phyloP scores from a whole-genome alignment of 163 green algal genomes.

The Chlamydomonas reinhardtii region DNA sequence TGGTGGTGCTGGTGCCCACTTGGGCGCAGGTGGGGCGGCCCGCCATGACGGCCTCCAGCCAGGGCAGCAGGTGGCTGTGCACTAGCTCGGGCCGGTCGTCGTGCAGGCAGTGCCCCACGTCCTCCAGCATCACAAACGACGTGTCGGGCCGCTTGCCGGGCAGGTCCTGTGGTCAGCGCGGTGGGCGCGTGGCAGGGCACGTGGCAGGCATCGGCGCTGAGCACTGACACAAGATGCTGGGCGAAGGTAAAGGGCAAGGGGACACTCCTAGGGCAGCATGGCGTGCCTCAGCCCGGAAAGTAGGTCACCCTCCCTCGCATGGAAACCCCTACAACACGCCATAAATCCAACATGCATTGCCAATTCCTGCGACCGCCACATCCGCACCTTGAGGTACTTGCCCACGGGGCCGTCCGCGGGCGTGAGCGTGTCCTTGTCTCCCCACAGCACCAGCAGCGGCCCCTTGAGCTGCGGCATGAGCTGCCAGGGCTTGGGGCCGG shows the following conservation, averaged over 20 bases:
- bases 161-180: conserved; percentile 54
- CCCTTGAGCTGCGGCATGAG: conserved; percentile 63
- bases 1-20: too few relatives aligned
- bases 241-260: too few relatives aligned
- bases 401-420: conserved; percentile 88
- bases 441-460: conserved; percentile 85
- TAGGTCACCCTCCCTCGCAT: too few relatives aligned
- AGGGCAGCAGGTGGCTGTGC: conserved; percentile 70
- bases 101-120: conserved; percentile 73
- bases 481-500: conserved; percentile 72
- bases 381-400: conserved; percentile 70
- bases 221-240: too few relatives aligned
- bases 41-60: conserved; percentile 56
- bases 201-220: too few relatives aligned
- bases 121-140: conserved; percentile 61
- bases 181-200: too few relatives aligned
- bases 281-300: too few relatives aligned
- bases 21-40: background rate
- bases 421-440: conserved; percentile 88
- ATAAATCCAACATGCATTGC: too few relatives aligned
- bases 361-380: too few relatives aligned
- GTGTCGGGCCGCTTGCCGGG: conserved; percentile 50
- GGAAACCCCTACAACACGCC: too few relatives aligned
- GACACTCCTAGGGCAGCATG: too few relatives aligned
- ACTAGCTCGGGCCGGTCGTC: conserved; percentile 81